Evolutionary conservation across 768 basidiomycete genomes (phyloP).

Genomic region (Cystobasidium tubakii): DNA sequence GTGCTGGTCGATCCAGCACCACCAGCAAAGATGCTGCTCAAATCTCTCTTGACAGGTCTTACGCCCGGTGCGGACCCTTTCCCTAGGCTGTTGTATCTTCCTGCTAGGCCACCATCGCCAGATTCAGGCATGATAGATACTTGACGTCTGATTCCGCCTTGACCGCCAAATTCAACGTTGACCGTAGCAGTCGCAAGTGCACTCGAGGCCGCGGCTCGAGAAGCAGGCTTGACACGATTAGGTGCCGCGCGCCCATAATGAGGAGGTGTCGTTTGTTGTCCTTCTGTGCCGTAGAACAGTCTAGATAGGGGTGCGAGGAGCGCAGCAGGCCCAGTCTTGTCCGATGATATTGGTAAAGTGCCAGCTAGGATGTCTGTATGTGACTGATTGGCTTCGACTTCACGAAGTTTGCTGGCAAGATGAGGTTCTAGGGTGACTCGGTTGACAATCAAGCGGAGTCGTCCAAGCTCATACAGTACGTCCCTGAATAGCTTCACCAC

Average conservation of each 20-base stretch:
- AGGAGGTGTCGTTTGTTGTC: slow-evolving; percentile 9
- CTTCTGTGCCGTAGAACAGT: slow-evolving; percentile 41
- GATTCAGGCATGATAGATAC: slow-evolving; percentile 12
- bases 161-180: slow-evolving; percentile 87
- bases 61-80: slow-evolving; percentile 3
- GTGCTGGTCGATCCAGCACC: slow-evolving; percentile 52
- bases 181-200: slow-evolving; percentile 85
- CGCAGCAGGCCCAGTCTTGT: slow-evolving; percentile 44
- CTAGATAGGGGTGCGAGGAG: slow-evolving; percentile 47
- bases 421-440: slow-evolving; percentile 82
- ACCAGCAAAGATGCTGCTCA: slow-evolving; percentile 90
- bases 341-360: background rate
- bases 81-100: slow-evolving; percentile 6
- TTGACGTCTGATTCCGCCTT: slow-evolving; percentile 38
- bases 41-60: slow-evolving; percentile 45
- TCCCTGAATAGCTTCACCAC: slow-evolving; percentile 82
- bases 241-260: background rate
- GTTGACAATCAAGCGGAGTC: slow-evolving; percentile 75
- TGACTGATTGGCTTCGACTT: slow-evolving; percentile 61
- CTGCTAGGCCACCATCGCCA: background rate
- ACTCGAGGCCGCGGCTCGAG: slow-evolving; percentile 74
- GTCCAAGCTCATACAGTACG: slow-evolving; percentile 71
- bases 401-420: slow-evolving; percentile 65
- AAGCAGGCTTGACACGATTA: slow-evolving; percentile 49
- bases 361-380: slow-evolving; percentile 47